phyloP scores from a whole-genome alignment of 192 early-diverging fungal species.

The Coemansia sp. region DNA sequence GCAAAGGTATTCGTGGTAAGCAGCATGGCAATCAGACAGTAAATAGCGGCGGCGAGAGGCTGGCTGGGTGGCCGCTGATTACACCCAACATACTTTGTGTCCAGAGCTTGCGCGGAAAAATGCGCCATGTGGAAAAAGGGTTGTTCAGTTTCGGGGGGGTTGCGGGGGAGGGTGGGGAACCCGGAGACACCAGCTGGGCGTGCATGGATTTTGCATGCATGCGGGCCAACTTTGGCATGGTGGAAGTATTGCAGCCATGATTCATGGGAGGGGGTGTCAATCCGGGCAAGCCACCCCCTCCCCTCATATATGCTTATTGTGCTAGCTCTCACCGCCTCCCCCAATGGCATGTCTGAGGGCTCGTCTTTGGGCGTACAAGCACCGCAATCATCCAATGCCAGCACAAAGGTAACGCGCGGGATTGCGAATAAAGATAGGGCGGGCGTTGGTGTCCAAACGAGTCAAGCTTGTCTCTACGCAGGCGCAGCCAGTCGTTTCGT shows the following conservation, averaged over 20 bases:
- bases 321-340: background rate
- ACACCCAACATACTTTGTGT: background rate
- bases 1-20: background rate
- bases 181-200: slow-evolving; percentile 3
- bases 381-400: slow-evolving; percentile 5
- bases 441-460: background rate
- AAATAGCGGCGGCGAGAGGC: background rate
- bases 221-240: background rate
- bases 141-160: background rate
- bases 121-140: background rate
- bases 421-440: background rate
- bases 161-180: background rate
- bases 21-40: background rate
- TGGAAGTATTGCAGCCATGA: background rate
- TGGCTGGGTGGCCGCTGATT: background rate
- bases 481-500: slow-evolving; percentile 3
- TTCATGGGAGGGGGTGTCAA: background rate
- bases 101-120: background rate
- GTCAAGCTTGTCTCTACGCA: background rate
- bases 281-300: background rate
- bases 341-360: background rate
- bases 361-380: slow-evolving; percentile 1
- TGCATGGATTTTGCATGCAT: background rate
- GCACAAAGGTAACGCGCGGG: slow-evolving; percentile 8
- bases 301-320: background rate